Base-by-base conservation (phyloP, 208 protist genomes). In the Trypanosomatidae sp. region DNA sequence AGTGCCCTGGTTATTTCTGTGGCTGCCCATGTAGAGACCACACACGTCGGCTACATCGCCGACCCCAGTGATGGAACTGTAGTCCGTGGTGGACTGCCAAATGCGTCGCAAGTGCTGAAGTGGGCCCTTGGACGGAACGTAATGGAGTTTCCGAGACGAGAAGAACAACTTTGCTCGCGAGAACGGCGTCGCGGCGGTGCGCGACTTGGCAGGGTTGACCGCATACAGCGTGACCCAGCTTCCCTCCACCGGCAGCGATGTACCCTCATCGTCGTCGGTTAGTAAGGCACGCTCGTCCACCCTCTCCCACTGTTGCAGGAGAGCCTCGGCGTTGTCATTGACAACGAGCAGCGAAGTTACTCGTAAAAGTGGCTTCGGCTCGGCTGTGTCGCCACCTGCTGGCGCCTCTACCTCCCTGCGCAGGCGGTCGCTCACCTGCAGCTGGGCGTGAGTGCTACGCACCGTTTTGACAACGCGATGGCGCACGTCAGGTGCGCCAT, bases 221-320 rank as follows among this genome's bases (percentile, higher is more conserved):
- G 84, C 88, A 67, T 90, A 95, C 9, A 91, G 62, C 46, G 86
- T 66, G 47, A 91, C 73, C 15, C 33, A 70, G 50, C 81, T 79
- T 0, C 89, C 88, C 70, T 93, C 87, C 25, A 64, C 46, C 6
- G 89, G 91, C 62, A 91, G 76, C 8, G 74, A 71, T n/a, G 72
- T 58, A n/a, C 78, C 76, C 4, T 77, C 56, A 3, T 68, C 67
- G 19, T 79, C 77, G 28, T 74, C 67, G 13, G 36, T 5, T 17
- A 78, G 71, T n/a, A 66, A 41, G 0, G 62, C 71, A 12, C 55
- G 66, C 30, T 83, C 75, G 36, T 76, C 77, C 53, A 79, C 75
- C 47, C 71, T 80, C 49, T 91, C 80, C 89, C 91, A 95, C 44
- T 91, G 76, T 70, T 95, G 91, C 50, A 95, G 78, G 2, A 95